phyloP scores from a whole-genome alignment of 192 early-diverging fungal species.

The Coemansia sp. region DNA sequence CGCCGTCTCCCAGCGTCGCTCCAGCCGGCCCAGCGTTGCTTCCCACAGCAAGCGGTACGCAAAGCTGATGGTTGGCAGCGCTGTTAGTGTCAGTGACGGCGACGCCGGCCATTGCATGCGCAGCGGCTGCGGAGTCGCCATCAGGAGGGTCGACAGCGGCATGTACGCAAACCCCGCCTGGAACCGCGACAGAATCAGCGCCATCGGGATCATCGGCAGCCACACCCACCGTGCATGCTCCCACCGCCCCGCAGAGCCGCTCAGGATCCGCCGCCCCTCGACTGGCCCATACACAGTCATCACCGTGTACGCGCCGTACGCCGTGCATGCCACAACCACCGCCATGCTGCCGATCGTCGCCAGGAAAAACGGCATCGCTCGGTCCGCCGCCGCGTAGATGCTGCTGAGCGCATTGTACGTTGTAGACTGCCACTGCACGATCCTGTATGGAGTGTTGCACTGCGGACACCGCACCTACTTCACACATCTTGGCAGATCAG shows the following conservation, averaged over 20 bases:
- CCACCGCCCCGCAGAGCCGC: constrained; percentile 57
- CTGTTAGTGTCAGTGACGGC: constrained; percentile 63
- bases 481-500: too few species aligned
- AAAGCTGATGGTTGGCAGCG: constrained; percentile 66
- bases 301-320: constrained; percentile 71
- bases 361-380: constrained; percentile 64
- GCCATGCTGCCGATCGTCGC: constrained; percentile 65
- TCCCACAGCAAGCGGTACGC: constrained; percentile 62
- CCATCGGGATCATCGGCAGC: constrained; percentile 62
- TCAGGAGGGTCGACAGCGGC: constrained; percentile 64
- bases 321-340: constrained; percentile 65
- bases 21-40: constrained; percentile 59
- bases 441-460: constrained; percentile 64
- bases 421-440: constrained; percentile 60
- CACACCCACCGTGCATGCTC: constrained; percentile 67
- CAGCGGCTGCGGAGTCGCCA: constrained; percentile 60
- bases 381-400: constrained; percentile 60
- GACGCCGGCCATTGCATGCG: constrained; percentile 62
- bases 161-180: constrained; percentile 61
- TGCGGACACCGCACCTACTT: constrained; percentile 71
- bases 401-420: constrained; percentile 57
- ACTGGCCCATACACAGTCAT: constrained; percentile 66
- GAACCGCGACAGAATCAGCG: constrained; percentile 65
- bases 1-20: constrained; percentile 61
- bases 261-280: constrained; percentile 64